Conservation (phyloP, 331 rosid genomes). For the Malus hybrid region DNA sequence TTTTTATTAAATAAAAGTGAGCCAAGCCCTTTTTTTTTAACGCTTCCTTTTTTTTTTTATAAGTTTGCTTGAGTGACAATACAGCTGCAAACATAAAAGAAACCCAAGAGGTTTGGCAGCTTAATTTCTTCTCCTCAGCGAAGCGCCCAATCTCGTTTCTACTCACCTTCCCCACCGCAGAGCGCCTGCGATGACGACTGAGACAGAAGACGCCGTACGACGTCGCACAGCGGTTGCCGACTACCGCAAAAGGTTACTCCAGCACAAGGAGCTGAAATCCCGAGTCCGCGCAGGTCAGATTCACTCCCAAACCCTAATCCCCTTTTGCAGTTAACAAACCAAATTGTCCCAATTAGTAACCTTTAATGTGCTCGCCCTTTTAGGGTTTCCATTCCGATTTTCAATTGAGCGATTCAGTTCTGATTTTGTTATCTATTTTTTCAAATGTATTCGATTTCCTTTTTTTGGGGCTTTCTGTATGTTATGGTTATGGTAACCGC, state of each 20-base stretch:
- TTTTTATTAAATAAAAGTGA: too few relatives aligned
- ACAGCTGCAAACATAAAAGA: too few relatives aligned
- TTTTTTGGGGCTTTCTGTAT: background rate
- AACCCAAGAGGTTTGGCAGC: too few relatives aligned
- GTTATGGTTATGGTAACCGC: background rate
- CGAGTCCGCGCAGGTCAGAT: conserved; percentile 76
- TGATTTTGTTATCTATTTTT: background rate
- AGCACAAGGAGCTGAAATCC: conserved; percentile 79
- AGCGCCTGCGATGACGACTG: conserved; percentile 31
- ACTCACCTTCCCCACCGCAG: background rate
- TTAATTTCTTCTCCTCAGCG: background rate
- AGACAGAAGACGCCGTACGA: conserved; percentile 52
- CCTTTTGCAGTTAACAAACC: background rate
- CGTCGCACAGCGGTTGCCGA: conserved; percentile 56
- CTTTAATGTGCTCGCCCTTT: background rate
- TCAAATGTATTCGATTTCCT: too few relatives aligned
- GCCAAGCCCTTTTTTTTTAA: too few relatives aligned
- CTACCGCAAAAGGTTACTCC: conserved; percentile 73
- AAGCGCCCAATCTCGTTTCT: background rate
- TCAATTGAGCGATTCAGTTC: background rate
- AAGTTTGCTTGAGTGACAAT: too few relatives aligned
- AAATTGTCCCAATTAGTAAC: background rate
- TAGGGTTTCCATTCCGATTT: background rate
- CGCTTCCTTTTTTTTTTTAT: too few relatives aligned
- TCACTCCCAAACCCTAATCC: conserved; percentile 3